These are phyloP conservation scores for Spiraea crenata DNA, from an alignment of 331 rosid genomes.

Conservation along the genomic window DNA sequence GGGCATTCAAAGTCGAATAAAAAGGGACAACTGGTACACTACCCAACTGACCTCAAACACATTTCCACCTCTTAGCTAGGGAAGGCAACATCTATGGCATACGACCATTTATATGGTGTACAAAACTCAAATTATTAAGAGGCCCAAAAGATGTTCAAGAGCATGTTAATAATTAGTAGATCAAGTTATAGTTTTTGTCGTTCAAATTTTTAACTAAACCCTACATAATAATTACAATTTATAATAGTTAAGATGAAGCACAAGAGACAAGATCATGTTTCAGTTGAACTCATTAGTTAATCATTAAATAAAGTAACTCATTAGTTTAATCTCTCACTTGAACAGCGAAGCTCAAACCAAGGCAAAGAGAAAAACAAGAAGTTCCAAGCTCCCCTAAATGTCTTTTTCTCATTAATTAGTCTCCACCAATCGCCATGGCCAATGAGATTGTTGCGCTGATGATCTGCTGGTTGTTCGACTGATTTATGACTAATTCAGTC, in stretches of 20 bases:
- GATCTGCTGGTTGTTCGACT: conserved; percentile 25
- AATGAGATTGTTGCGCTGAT: background rate
- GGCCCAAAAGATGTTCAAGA: background rate
- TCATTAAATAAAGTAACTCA: background rate
- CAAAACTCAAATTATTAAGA: background rate
- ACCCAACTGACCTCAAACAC: too few species aligned
- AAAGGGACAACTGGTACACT: too few species aligned
- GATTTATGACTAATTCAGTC: conserved; percentile 13
- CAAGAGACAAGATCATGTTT: background rate
- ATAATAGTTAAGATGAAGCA: background rate
- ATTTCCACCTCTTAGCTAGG: background rate
- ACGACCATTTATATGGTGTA: background rate
- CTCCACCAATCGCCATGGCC: background rate
- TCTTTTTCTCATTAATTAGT: conserved; percentile 3
- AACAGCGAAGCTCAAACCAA: background rate
- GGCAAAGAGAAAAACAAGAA: conserved; percentile 22
- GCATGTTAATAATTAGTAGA: background rate
- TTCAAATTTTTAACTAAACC: background rate
- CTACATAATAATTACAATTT: background rate
- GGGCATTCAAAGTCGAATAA: too few species aligned
- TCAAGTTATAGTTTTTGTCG: conserved; percentile 4
- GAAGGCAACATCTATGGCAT: background rate
- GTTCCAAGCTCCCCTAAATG: conserved; percentile 8
- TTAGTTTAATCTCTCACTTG: background rate
- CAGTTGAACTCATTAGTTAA: background rate